phyloP scores from a whole-genome alignment of 345 rosid genomes.

The Heritiera fomes region DNA sequence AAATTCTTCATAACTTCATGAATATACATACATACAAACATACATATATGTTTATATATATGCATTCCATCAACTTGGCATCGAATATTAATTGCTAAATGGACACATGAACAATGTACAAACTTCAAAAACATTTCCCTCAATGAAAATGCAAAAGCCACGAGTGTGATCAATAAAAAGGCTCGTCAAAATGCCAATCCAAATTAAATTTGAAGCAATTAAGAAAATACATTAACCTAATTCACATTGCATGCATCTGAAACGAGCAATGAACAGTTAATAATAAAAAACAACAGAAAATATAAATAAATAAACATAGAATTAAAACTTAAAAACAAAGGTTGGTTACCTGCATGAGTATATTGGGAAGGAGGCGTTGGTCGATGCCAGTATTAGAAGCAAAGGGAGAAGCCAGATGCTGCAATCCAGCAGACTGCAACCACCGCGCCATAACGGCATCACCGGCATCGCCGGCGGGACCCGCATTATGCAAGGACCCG shows the following conservation, averaged over 20 bases:
- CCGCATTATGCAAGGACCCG: slow-evolving; percentile 65
- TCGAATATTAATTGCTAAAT: neutral
- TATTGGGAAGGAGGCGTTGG: slow-evolving; percentile 86
- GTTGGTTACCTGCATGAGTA: slow-evolving; percentile 79
- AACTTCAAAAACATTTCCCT: slow-evolving; percentile 8
- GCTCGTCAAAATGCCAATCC: neutral
- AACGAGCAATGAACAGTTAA: neutral
- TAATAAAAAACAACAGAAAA: neutral
- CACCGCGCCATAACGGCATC: slow-evolving; percentile 99
- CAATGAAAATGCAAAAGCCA: neutral
- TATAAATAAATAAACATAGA: slow-evolving; percentile 1
- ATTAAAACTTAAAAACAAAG: neutral
- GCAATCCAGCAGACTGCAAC: slow-evolving; percentile 98
- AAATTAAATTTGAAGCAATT: neutral
- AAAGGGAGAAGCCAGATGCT: slow-evolving; percentile 98
- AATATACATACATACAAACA: neutral
- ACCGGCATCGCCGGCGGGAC: slow-evolving; percentile 68
- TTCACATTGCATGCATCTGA: neutral
- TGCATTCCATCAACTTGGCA: neutral
- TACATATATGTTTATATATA: no score
- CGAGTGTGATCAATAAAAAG: neutral
- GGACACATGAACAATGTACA: neutral
- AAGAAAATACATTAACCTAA: no score
- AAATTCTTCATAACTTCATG: neutral
- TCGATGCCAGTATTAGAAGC: slow-evolving; percentile 66